Evolutionary conservation across 257 asterid genomes (phyloP).

Genomic region (Coffea canephora): DNA sequence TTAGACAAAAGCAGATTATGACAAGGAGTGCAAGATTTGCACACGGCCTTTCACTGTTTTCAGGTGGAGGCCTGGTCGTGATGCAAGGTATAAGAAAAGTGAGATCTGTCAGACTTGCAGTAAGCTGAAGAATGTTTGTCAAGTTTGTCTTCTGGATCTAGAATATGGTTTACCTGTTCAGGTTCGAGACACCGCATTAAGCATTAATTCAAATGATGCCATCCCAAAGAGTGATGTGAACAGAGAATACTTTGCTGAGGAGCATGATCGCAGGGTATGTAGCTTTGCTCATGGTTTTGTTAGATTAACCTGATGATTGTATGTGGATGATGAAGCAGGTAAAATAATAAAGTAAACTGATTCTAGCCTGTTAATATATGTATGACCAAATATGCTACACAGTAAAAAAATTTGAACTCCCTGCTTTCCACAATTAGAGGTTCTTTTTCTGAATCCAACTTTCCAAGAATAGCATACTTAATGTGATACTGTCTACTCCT

Average conservation of each 20-base stretch:
- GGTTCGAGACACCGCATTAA: constrained; percentile 91
- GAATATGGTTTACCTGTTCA: constrained; percentile 98
- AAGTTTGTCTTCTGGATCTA: constrained; percentile 96
- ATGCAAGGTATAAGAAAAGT: constrained; percentile 89
- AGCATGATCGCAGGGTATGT: constrained; percentile 92
- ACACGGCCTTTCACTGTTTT: constrained; percentile 93
- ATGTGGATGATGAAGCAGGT: background rate
- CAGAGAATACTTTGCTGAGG: constrained; percentile 94
- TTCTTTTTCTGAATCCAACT: background rate
- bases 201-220: constrained; percentile 81
- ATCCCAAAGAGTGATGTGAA: constrained; percentile 98
- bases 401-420: background rate
- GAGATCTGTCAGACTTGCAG: constrained; percentile 99
- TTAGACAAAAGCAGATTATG: constrained; percentile 94
- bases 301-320: background rate
- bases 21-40: constrained; percentile 97
- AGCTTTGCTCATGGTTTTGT: background rate
- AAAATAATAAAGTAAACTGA: background rate
- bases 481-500: background rate
- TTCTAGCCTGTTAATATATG: background rate
- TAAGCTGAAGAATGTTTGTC: constrained; percentile 96
- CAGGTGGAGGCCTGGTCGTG: constrained; percentile 99
- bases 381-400: background rate
- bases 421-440: background rate
- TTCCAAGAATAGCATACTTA: background rate